Base-by-base conservation (phyloP, 208 protist genomes). In the Leishmania tarentolae region DNA sequence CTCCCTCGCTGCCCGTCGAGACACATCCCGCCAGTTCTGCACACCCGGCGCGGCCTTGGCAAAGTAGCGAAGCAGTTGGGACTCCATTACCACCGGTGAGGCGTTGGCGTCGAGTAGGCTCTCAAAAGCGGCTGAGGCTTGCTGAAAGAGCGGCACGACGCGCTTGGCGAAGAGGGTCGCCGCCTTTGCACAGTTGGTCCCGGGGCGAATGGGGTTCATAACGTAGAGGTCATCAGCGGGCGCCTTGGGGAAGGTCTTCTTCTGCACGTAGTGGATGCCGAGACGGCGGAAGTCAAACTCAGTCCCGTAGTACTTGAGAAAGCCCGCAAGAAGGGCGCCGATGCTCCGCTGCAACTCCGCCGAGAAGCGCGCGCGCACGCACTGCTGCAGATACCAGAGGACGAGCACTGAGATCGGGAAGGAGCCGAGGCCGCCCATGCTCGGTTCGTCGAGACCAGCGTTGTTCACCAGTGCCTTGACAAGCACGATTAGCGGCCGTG, bases 391-490 rank as follows among this genome's bases (percentile, higher is more conserved):
- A 77, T 90, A 97, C 83, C 88, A 97, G 56, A 97, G 81, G 24
- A 96, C 94, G 83, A 97, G 88, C 6, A 97, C 70, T 6, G 94
- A 79, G 19, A 89, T 93, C 21, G 93, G 93, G 76, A 97, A 97
- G 21, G 94, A 97, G 21, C 94, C 94, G 35, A 97, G 89, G 56
- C 94, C 94, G 21, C 93, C 93, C 7, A 87, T 69, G 79, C 93
- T 96, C 9, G 94, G 92, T 79, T 97, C 94, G 77, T 95, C 87
- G 19, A 97, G 78, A 3, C 72, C 71, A 76, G 74, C 88, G 69
- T 87, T 81, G 40, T 89, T 85, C 50, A 97, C 50, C 9, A 96
- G 79, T 4, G 88, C 83, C 80, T 97, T 97, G 3, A 97, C 76
- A 3, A 97, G 87, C 17, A 96, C 87, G 50, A 90, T 96, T 40